Evolutionary conservation across 1,139 yeast species (phyloP).

Genomic region (Taphrina wiesneri): DNA sequence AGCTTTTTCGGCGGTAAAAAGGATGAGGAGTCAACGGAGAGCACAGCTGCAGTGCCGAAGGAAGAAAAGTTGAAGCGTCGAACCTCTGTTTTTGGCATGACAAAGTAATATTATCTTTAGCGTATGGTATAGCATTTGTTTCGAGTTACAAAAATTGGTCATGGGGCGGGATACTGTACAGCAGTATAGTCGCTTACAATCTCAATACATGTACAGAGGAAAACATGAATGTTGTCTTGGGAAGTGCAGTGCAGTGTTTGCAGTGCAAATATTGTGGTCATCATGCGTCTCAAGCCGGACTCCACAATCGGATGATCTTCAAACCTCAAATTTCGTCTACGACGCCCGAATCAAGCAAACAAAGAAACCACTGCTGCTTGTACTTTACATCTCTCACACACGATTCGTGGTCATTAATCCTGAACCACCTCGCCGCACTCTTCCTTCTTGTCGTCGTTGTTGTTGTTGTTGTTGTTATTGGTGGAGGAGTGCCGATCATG

Average conservation of each 20-base stretch:
- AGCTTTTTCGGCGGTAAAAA: slow-evolving; percentile 26
- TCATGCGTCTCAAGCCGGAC: too few species aligned
- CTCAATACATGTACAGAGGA: not conserved
- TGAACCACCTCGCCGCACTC: too few species aligned
- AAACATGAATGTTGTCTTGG: too few species aligned
- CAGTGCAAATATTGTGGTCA: not conserved
- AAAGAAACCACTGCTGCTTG: too few species aligned
- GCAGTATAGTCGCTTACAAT: not conserved
- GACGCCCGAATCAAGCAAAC: too few species aligned
- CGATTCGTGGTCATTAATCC: too few species aligned
- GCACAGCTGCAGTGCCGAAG: not conserved
- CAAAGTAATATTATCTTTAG: not conserved
- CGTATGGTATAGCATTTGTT: not conserved
- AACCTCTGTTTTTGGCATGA: slow-evolving; percentile 21
- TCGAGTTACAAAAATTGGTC: not conserved
- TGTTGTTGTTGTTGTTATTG: too few species aligned
- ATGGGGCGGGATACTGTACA: not conserved
- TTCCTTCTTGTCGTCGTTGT: too few species aligned
- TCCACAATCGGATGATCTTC: too few species aligned
- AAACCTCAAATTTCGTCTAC: too few species aligned
- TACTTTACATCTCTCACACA: too few species aligned
- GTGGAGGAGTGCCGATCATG: too few species aligned
- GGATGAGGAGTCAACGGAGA: slow-evolving; percentile 16
- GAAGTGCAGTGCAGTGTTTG: not conserved
- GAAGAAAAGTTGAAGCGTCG: slow-evolving; percentile 23